Evolutionary conservation across 1,284 basidiomycete species (phyloP), one percentile per base, ranked within the genome.

Genomic region (Dichomitus squalens): DNA sequence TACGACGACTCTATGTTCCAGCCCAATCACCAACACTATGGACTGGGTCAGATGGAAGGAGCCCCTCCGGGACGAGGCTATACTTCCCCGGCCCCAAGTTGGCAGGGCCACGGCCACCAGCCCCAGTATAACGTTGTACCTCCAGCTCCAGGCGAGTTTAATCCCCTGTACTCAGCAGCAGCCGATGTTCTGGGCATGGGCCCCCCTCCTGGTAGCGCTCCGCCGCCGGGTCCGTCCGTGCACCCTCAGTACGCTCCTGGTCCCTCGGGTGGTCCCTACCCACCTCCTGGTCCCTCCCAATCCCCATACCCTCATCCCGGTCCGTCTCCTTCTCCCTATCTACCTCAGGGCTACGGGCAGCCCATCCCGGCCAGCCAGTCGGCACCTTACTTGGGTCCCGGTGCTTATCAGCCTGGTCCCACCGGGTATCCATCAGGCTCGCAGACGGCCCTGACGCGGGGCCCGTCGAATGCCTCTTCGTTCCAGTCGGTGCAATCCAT

Each of bases 161-260:
- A 86, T 67, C 75, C 78, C 36, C 70, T 88, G 18, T 85, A 88
- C 68, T 79, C 81, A 9, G 90, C 89, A 2, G 93, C 93, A 3
- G 92, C 89, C 31, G 86, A 90, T 68, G 88, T 94, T 20, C 79
- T 95, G 7, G 92, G 93, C 23, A 85, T 88, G 82, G 82, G 79
- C 0, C 85, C 83, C 27, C 84, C 84, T 54, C 79, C 77, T 5
- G 50, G 50, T 21, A 75, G 73, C 18, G 61, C 52, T 1, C 53
- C 65, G 7, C 52, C 62, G 18, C 58, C 58, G 7, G 49, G 53
- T 18, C 62, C 58, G 5, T 44, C 53, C 31, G 49, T 63, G 61
- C 53, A 58, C 14, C 29, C 40, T 6, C 59, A 57, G 21, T 57
- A 63, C 54, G 54, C 61, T 34, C 54, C 64, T 39, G 44, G 50